Conservation (phyloP, 1,284 basidiomycete genomes). For the Ustilago cynodontis region DNA sequence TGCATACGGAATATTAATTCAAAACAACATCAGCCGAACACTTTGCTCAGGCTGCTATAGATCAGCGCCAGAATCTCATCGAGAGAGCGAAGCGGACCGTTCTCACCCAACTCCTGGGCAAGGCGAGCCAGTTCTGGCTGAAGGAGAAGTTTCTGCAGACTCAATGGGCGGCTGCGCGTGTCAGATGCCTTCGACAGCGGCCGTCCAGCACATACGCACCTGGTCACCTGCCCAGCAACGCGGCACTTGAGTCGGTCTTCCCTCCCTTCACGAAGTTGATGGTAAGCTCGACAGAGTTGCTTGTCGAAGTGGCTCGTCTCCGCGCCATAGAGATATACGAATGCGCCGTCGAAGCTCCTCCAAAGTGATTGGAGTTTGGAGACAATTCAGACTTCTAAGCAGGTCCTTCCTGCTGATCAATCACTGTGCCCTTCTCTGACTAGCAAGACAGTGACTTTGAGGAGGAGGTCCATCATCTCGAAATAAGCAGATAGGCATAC, state of each 20-base stretch:
- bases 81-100: neutral
- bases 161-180: neutral
- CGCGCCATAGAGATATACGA: neutral
- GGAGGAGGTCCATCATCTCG: neutral
- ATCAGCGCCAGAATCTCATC: neutral
- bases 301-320: neutral
- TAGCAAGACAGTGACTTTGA: neutral
- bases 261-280: neutral
- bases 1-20: neutral
- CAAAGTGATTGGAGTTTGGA: neutral
- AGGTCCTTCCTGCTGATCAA: neutral
- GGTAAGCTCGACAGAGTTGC: neutral
- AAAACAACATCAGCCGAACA: neutral
- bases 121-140: neutral
- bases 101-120: neutral
- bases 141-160: neutral
- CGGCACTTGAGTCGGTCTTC: neutral
- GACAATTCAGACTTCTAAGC: neutral
- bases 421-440: neutral
- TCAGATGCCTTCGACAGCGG: neutral
- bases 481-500: neutral
- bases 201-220: neutral
- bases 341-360: neutral
- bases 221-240: neutral
- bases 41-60: neutral